A percentile compares a stretch with the other conserved stretches of the same genome.
phyloP scores from a whole-genome alignment of 805 yeast genomes.

The Nakazawaea ernobii region DNA sequence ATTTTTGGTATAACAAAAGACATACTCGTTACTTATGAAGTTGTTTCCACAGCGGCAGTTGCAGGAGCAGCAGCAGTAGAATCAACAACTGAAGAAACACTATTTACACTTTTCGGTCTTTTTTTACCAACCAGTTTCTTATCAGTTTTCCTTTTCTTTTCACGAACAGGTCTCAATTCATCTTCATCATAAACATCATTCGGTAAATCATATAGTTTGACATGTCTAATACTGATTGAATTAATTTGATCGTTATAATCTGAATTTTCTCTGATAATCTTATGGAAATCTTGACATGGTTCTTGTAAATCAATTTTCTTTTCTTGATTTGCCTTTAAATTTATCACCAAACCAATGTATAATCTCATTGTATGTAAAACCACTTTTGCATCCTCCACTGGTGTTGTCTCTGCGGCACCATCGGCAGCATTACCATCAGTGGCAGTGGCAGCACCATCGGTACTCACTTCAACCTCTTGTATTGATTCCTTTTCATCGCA shows the following conservation, averaged over 20 bases:
- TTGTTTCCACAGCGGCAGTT: background rate
- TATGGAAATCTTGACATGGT: slow-evolving; percentile 87
- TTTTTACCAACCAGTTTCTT: slow-evolving; percentile 26
- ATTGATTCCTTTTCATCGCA: slow-evolving; percentile 21
- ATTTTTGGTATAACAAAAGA: too few relatives aligned
- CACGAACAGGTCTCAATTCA: slow-evolving; percentile 69
- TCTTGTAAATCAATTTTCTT: slow-evolving; percentile 76
- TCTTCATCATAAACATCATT: slow-evolving; percentile 75
- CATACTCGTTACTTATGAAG: background rate
- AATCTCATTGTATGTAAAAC: slow-evolving; percentile 63
- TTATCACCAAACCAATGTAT: slow-evolving; percentile 71
- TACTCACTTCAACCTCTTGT: slow-evolving; percentile 20
- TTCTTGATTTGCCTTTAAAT: slow-evolving; percentile 40
- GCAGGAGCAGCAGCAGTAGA: background rate
- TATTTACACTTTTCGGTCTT: slow-evolving; percentile 17
- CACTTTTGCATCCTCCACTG: slow-evolving; percentile 7
- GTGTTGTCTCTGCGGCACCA: background rate
- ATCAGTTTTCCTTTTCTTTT: slow-evolving; percentile 39
- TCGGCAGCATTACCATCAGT: background rate
- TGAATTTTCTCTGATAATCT: slow-evolving; percentile 69
- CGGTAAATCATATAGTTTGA: slow-evolving; percentile 76
- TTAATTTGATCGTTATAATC: slow-evolving; percentile 57
- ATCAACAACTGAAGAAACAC: background rate
- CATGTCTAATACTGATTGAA: slow-evolving; percentile 63
- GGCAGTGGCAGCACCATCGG: slow-evolving; percentile 7